Base-by-base conservation (phyloP, 2,329 filamentous ascomycete species). In the Alternaria sp. region DNA sequence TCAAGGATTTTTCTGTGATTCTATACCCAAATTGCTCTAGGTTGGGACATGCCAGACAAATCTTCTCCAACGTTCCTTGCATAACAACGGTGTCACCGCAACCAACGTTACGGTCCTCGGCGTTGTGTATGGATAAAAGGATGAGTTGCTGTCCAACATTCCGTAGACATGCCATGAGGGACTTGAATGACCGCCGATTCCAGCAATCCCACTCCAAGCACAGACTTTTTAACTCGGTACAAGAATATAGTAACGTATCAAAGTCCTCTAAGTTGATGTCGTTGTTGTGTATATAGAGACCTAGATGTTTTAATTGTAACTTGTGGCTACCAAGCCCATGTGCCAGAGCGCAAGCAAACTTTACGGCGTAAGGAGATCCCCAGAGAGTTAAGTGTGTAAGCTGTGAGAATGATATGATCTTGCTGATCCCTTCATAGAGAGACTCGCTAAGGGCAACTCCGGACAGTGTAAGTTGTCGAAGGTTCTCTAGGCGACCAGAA, bases 41-140 rank as follows among this genome's bases (percentile, higher is more conserved):
- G n/a, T 47, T 47, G 12, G 44, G 44, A 47, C 26, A 47, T 47
- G 28, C 44, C 30, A 20, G 44, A 47, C 26, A 47, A 18, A 47
- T 20, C 11, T 20, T 18, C 14, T 22, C n/a, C 26, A 39, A 39
- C 2, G 3, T 3, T n/a, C 6, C 6, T 26, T 26, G 24, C 24
- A 7, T 26, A 26, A 26, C 24, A 26, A 26, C 6, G 24, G 24
- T 26, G 24, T 26, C 24, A 7, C 24, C 6, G 24, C 24, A 7
- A 26, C 24, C 24, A 26, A 26, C 24, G 6, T 26, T 26, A 26
- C 2, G 24, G 24, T 26, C 24, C 24, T 7, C 24, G 24, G 24
- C 6, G 5, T 26, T 26, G 9, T 47, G n/a, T 20, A 47, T 8
- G 4, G 44, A 47, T 7, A 47, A 24, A 22, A 47, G 9, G 28